phyloP scores from a whole-genome alignment of 768 basidiomycete genomes.

The Jaapia argillacea region DNA sequence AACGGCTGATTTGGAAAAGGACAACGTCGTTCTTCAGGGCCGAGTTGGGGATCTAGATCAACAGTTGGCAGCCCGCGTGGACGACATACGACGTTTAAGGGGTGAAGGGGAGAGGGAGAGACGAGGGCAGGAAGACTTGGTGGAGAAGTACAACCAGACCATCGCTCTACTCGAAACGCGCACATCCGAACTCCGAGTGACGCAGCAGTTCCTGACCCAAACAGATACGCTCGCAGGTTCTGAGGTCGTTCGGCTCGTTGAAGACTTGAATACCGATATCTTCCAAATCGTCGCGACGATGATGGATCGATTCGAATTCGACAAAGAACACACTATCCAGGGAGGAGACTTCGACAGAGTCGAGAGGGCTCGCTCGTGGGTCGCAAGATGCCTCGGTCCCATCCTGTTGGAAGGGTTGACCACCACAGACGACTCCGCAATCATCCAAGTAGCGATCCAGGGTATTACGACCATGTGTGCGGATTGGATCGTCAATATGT shows the following conservation, averaged over 20 bases:
- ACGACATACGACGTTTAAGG: too few species aligned
- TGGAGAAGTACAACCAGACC: too few species aligned
- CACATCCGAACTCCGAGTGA: not conserved
- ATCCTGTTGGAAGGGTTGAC: not conserved
- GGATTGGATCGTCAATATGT: not conserved
- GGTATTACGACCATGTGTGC: not conserved
- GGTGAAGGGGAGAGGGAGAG: too few species aligned
- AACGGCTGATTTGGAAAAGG: too few species aligned
- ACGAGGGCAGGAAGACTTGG: too few species aligned
- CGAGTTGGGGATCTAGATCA: too few species aligned
- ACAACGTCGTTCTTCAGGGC: too few species aligned
- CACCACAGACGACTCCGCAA: not conserved
- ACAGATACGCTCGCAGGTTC: not conserved
- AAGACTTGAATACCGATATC: not conserved
- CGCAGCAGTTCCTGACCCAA: not conserved
- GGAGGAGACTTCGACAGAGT: not conserved
- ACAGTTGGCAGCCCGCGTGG: too few species aligned
- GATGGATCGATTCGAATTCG: not conserved
- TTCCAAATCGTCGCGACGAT: not conserved
- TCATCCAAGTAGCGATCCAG: not conserved
- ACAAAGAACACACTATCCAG: not conserved
- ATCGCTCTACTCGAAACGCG: constrained; percentile 1
- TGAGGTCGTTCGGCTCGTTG: not conserved
- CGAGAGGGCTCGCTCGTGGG: not conserved
- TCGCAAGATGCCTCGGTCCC: not conserved